Base-by-base conservation (phyloP, 1,284 basidiomycete species). In the Microbotryum lychnidis-dioicae region DNA sequence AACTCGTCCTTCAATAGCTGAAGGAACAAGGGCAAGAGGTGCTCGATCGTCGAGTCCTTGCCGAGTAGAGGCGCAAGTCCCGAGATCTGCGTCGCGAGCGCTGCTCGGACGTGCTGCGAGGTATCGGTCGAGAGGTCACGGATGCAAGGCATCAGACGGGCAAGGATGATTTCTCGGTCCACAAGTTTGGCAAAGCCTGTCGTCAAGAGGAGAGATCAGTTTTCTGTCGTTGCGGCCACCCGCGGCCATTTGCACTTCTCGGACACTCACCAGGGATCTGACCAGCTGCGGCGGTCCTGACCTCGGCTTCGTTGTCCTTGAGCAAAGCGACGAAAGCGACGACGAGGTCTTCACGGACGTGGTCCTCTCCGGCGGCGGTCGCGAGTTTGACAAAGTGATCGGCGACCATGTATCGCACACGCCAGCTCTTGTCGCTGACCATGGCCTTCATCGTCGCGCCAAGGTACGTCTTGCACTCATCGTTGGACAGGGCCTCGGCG, bases 301-400 rank as follows among this genome's bases (percentile, higher is more conserved):
- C 96, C 78, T 99, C 96, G 25, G 96, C 96, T 78, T 99, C 96
- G 73, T 97, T 96, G 75, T 99, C 96, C 77, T 97, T 97, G 72
- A 99, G 80, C 53, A 99, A 80, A 62, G 89, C 87, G 4, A 97
- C 91, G 75, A 89, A 98, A 65, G 96, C 91, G 53, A 84, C 84
- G 64, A 96, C 91, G 61, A 98, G 80, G 75, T 99, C 96, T 70
- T 97, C 94, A 66, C 91, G 83, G 54, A 97, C 89, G 60, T 98
- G 84, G 55, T 93, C 91, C 68, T 83, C 80, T 16, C 93, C 93
- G 37, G 97, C 89, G 18, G 89, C 86, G 73, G 93, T 87, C 2
- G 96, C 92, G 46, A 99, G 83, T 87, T 92, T 89, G 67, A 98
- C 96, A 78, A 98, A 98, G 77, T 98, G 90, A 70, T 86, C 93